phyloP scores from a whole-genome alignment of 2,329 filamentous ascomycete species.

The Fusarium avenaceum region DNA sequence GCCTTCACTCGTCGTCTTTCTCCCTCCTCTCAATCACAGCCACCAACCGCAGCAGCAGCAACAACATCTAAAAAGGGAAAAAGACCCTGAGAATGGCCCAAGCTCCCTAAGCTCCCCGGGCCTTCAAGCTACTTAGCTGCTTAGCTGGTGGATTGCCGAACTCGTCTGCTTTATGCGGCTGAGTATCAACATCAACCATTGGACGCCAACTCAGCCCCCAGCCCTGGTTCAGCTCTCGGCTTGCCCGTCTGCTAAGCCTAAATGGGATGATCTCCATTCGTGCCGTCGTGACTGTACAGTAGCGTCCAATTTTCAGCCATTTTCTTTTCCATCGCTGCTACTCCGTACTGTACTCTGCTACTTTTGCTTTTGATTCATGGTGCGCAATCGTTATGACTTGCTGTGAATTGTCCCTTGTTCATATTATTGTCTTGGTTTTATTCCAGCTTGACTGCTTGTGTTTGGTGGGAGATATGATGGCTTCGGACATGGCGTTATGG shows the following conservation, averaged over 20 bases:
- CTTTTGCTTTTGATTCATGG: conserved; percentile 1
- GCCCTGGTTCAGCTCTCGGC: conserved; percentile 48
- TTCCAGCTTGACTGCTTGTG: not conserved
- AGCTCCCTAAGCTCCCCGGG: conserved; percentile 46
- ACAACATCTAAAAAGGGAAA: not conserved
- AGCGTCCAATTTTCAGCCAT: conserved; percentile 42
- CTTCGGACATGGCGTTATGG: conserved; percentile 33
- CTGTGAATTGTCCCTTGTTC: not conserved
- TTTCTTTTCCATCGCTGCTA: not conserved
- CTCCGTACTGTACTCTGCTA: too few relatives aligned
- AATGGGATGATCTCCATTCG: conserved; percentile 34
- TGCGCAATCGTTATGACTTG: conserved; percentile 1
- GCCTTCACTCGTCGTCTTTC: not conserved
- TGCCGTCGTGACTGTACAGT: conserved; percentile 35
- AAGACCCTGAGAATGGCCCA: conserved; percentile 34
- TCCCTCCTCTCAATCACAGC: conserved; percentile 3
- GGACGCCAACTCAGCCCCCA: conserved; percentile 8
- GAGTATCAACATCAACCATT: conserved; percentile 28
- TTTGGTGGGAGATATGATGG: conserved; percentile 34
- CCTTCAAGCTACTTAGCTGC: not conserved
- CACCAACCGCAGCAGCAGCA: conserved; percentile 13
- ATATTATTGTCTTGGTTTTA: not conserved
- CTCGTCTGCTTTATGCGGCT: conserved; percentile 17
- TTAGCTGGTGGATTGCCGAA: too few relatives aligned
- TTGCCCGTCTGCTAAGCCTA: conserved; percentile 46